Conservation (phyloP, 2,329 filamentous ascomycete genomes). For the Trichothecium roseum region DNA sequence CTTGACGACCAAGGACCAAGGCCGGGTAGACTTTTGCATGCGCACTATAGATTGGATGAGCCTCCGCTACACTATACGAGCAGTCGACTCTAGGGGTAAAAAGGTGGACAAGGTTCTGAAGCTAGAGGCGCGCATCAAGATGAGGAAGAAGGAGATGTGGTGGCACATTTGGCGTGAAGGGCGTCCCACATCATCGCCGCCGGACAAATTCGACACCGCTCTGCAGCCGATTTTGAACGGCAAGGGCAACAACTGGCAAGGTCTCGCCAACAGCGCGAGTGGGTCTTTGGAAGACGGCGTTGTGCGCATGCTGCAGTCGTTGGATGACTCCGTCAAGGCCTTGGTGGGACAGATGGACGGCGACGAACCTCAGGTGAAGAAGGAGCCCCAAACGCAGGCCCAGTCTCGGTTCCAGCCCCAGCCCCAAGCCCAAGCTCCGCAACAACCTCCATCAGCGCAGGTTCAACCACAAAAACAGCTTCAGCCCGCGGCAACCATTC, state of each 20-base stretch:
- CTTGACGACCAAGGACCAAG: slow-evolving; percentile 29
- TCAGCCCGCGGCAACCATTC: neutral
- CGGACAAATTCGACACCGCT: slow-evolving; percentile 4
- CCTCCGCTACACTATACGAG: slow-evolving; percentile 39
- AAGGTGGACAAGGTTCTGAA: slow-evolving; percentile 25
- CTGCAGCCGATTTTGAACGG: slow-evolving; percentile 10
- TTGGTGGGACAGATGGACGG: slow-evolving; percentile 6
- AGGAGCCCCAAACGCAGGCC: neutral
- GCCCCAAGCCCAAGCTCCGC: neutral
- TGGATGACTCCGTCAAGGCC: slow-evolving; percentile 36
- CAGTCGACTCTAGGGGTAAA: slow-evolving; percentile 11
- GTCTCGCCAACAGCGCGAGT: slow-evolving; percentile 36
- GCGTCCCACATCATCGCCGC: slow-evolving; percentile 6
- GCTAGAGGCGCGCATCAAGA: slow-evolving; percentile 41
- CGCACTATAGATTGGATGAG: slow-evolving; percentile 47
- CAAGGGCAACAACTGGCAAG: slow-evolving; percentile 34
- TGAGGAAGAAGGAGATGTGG: slow-evolving; percentile 35
- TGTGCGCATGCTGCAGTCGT: slow-evolving; percentile 34
- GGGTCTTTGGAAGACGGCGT: slow-evolving; percentile 27
- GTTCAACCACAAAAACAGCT: slow-evolving; percentile 3
- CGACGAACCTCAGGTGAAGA: slow-evolving; percentile 1
- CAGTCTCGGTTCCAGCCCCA: neutral
- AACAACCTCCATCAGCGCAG: neutral
- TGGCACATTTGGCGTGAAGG: slow-evolving; percentile 36
- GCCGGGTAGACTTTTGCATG: slow-evolving; percentile 38